Base-by-base conservation (phyloP, 257 asterid species). In the Salvia hispanica region DNA sequence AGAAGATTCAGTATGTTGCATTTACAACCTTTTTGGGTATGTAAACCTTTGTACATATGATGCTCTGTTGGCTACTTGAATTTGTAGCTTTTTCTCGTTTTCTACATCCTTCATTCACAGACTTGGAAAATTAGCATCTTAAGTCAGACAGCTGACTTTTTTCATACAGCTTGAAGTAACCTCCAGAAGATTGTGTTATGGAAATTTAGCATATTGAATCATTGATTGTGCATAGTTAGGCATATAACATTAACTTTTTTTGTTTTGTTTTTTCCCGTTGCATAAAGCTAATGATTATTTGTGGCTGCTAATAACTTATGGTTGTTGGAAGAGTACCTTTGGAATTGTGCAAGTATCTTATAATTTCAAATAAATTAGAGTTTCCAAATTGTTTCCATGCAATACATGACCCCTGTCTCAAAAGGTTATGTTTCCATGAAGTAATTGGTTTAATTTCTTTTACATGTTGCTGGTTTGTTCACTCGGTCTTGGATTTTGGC, bases 1-100 rank as follows among this genome's bases (percentile, higher is more conserved):
- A 92, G 80, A 90, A 74, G 86, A 74, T 92, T 72, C 98, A 90
- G 63, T 92, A 92, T 67, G 95, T 92, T 74, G 97, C 98, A 51
- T 88, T 92, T 78, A 79, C 98, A 70, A 88, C 96, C 73, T 86
- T 83, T 34, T 79, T 92, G 80, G 98, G 98, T 92, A 86, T 51
- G 92, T 69, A 62, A 51, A 43, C 60, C 43, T 62, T 58, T 60
- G 13, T 75, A 59, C 50, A 16, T 14, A 45, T 66, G 15, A 40
- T 50, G 37, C 44, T 72, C 50, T 42, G 9, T 14, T 15, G 44
- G 59, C 67, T 55, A 3, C 28, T 47, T 69, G 13, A 47, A 59
- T 51, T 39, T 72, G 31, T 18, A 31, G 5, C 21, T 16, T 66
- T 51, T 51, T 47, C 48, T 51, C 42, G 43, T 58, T 48, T 33